Conservation (phyloP, 2,329 filamentous ascomycete genomes). For the Xylariomycetidae sp. region DNA sequence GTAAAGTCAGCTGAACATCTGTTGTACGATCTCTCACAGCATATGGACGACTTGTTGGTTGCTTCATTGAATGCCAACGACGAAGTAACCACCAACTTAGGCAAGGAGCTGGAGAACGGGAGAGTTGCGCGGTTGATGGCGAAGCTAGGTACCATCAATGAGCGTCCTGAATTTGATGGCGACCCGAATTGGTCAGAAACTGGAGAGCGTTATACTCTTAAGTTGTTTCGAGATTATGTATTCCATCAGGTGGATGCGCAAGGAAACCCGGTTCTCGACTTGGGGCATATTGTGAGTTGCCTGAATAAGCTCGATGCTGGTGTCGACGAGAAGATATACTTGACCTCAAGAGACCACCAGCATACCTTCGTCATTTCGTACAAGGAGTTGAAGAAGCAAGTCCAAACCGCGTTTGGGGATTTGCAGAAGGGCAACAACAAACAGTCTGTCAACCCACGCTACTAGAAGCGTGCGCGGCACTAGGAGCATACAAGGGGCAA, state of each 20-base stretch:
- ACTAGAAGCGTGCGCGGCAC: too few relatives aligned
- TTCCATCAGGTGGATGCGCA: slow-evolving; percentile 92
- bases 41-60: slow-evolving; percentile 72
- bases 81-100: slow-evolving; percentile 65
- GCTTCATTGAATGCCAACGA: slow-evolving; percentile 76
- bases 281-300: slow-evolving; percentile 81
- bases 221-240: slow-evolving; percentile 93
- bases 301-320: slow-evolving; percentile 93
- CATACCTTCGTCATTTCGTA: slow-evolving; percentile 85
- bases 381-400: slow-evolving; percentile 73
- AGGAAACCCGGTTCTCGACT: slow-evolving; percentile 76
- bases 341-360: slow-evolving; percentile 87
- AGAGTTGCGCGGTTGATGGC: slow-evolving; percentile 72
- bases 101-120: slow-evolving; percentile 83
- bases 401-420: slow-evolving; percentile 54
- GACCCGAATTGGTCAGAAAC: slow-evolving; percentile 84
- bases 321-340: slow-evolving; percentile 75
- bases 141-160: slow-evolving; percentile 85
- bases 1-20: slow-evolving; percentile 76
- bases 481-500: too few relatives aligned
- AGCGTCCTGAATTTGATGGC: slow-evolving; percentile 78
- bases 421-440: slow-evolving; percentile 42
- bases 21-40: slow-evolving; percentile 70
- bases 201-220: slow-evolving; percentile 86
- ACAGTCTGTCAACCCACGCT: slow-evolving; percentile 15